phyloP scores from a whole-genome alignment of 768 basidiomycete species.

The Rhodotorula diobovata region DNA sequence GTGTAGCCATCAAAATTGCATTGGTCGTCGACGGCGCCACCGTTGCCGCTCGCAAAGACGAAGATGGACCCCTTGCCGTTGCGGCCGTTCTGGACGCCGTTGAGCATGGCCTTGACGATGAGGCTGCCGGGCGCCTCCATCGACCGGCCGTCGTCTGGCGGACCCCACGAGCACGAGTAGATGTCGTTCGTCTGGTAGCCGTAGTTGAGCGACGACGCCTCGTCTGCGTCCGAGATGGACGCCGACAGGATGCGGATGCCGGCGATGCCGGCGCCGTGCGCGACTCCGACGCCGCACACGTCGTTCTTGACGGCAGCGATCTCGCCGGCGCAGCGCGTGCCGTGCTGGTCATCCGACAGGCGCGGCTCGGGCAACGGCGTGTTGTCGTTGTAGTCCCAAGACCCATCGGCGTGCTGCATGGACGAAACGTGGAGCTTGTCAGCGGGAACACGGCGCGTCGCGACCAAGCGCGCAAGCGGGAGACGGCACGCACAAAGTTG shows the following conservation, averaged over 20 bases:
- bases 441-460: background rate
- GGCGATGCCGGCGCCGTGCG: conserved; percentile 83
- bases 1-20: conserved; percentile 99
- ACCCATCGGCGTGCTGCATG: conserved; percentile 70
- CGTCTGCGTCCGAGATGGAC: conserved; percentile 89
- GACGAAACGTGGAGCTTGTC: background rate
- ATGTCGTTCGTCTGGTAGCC: conserved; percentile 86
- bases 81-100: conserved; percentile 86
- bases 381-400: conserved; percentile 96
- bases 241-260: conserved; percentile 93
- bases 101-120: conserved; percentile 87
- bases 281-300: conserved; percentile 89
- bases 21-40: conserved; percentile 82
- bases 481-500: conserved; percentile 72
- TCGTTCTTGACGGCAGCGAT: conserved; percentile 88
- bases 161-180: conserved; percentile 97
- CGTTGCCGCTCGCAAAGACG: conserved; percentile 97
- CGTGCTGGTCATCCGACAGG: conserved; percentile 87
- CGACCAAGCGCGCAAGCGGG: no score
- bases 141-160: conserved; percentile 84
- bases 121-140: conserved; percentile 93
- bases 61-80: conserved; percentile 85
- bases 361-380: conserved; percentile 77
- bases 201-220: conserved; percentile 90
- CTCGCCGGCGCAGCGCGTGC: conserved; percentile 96